These are phyloP conservation scores for Neocatenulostroma microsporum DNA, from an alignment of 2,329 filamentous ascomycete genomes.

Conservation along the genomic window DNA sequence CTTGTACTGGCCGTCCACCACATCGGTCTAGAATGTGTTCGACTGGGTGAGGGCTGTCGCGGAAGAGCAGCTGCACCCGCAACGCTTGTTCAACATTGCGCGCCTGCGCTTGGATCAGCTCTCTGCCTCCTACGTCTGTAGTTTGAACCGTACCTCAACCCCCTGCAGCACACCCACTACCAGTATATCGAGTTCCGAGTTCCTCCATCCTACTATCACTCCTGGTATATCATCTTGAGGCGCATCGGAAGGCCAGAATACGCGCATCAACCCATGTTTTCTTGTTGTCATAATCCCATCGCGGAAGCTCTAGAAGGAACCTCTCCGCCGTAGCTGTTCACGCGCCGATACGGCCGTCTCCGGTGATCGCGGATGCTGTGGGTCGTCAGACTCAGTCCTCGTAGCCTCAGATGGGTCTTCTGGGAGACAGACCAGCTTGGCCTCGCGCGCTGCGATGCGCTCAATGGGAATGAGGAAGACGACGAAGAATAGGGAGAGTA, in stretches of 20 bases:
- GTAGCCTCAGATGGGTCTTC: background rate
- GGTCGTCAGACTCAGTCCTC: slow-evolving; percentile 17
- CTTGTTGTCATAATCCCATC: slow-evolving; percentile 55
- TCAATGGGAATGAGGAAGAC: slow-evolving; percentile 76
- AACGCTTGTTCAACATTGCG: slow-evolving; percentile 82
- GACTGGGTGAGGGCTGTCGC: slow-evolving; percentile 71
- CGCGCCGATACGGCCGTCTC: slow-evolving; percentile 82
- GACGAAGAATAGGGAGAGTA: slow-evolving; percentile 78
- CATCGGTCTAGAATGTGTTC: slow-evolving; percentile 77
- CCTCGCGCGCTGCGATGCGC: slow-evolving; percentile 72
- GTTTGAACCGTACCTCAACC: slow-evolving; percentile 68
- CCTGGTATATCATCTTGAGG: slow-evolving; percentile 64
- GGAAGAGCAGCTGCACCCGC: slow-evolving; percentile 72
- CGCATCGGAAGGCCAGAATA: slow-evolving; percentile 93
- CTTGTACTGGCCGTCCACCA: slow-evolving; percentile 72
- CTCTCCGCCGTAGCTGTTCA: slow-evolving; percentile 87
- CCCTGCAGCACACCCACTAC: slow-evolving; percentile 84
- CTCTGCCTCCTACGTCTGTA: background rate
- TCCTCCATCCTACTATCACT: slow-evolving; percentile 90
- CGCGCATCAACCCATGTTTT: slow-evolving; percentile 80
- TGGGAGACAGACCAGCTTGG: slow-evolving; percentile 58
- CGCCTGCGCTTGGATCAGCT: slow-evolving; percentile 43
- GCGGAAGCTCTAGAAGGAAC: slow-evolving; percentile 63
- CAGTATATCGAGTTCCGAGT: slow-evolving; percentile 82
- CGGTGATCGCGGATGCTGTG: slow-evolving; percentile 71